Percentiles rank a stretch among this genome's conserved stretches.
Evolutionary conservation across 2,329 filamentous ascomycete genomes (phyloP).

Genomic region (Neonectria hederae): DNA sequence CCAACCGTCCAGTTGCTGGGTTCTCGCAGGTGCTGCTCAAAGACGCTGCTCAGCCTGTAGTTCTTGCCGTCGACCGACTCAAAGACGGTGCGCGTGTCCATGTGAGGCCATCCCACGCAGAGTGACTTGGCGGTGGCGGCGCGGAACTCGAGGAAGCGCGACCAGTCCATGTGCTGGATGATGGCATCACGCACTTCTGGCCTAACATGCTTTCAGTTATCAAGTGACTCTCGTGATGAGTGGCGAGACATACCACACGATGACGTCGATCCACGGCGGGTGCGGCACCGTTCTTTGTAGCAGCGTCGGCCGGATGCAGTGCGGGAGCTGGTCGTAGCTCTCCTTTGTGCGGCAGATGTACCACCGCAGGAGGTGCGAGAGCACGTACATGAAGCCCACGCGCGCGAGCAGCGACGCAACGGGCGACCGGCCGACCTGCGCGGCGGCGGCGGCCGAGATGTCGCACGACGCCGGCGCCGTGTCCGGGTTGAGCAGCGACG

Average conservation of each 20-base stretch:
- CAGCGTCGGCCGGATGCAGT: constrained; percentile 34
- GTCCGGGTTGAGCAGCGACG: constrained; percentile 34
- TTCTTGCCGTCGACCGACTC: constrained; percentile 6
- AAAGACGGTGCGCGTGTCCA: constrained; percentile 5
- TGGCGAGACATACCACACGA: constrained; percentile 25
- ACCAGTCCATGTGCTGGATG: constrained; percentile 33
- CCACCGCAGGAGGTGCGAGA: constrained; percentile 28
- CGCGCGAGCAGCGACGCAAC: constrained; percentile 24
- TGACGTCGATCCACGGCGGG: constrained; percentile 40
- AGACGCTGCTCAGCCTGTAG: constrained; percentile 12
- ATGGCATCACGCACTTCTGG: constrained; percentile 32
- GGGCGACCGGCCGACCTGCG: constrained; percentile 24
- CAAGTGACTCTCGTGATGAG: no score
- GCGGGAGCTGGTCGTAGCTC: constrained; percentile 38
- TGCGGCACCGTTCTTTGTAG: constrained; percentile 39
- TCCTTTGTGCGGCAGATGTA: constrained; percentile 37
- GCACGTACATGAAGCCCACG: constrained; percentile 31
- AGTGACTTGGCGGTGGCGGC: constrained; percentile 12
- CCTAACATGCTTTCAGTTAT: not conserved
- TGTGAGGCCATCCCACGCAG: constrained; percentile 22
- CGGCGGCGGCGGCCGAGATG: constrained; percentile 30
- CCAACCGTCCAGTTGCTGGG: constrained; percentile 24
- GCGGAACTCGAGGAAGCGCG: constrained; percentile 24
- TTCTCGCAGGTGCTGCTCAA: constrained; percentile 22
- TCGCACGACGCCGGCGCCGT: constrained; percentile 1